A percentile compares a stretch with the other conserved stretches of the same genome.
phyloP scores from a whole-genome alignment of 2,329 filamentous ascomycete genomes.

The Fusarium dimerum region DNA sequence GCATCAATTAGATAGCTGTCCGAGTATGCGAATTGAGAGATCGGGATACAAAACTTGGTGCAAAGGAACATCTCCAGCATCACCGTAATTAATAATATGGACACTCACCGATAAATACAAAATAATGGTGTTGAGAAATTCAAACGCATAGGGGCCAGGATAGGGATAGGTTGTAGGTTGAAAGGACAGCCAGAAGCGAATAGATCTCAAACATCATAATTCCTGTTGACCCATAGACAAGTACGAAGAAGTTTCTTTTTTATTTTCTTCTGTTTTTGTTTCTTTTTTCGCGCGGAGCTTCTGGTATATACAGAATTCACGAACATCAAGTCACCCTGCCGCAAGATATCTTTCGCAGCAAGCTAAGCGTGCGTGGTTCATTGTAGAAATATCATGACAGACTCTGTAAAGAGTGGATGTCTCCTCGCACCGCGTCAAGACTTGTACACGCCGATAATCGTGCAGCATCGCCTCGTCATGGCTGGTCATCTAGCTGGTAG shows the following conservation, averaged over 20 bases:
- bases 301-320: too few species aligned
- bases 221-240: too few species aligned
- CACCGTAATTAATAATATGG: not conserved
- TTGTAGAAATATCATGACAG: too few species aligned
- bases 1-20: not conserved
- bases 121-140: not conserved
- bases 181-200: not conserved
- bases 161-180: not conserved
- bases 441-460: not conserved
- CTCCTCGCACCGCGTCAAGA: not conserved
- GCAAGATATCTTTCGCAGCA: too few species aligned
- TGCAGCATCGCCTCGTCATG: not conserved
- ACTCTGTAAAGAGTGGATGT: too few species aligned
- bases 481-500: slow-evolving; percentile 40
- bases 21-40: not conserved
- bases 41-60: not conserved
- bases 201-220: too few species aligned
- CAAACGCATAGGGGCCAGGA: not conserved
- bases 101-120: not conserved
- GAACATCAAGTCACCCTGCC: too few species aligned
- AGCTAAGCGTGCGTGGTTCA: too few species aligned
- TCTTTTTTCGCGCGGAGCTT: too few species aligned
- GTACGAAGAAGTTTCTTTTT: too few species aligned
- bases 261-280: too few species aligned
- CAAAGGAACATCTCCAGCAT: not conserved